Conservation (phyloP, 345 rosid species). For the Corchorus olitorius region DNA sequence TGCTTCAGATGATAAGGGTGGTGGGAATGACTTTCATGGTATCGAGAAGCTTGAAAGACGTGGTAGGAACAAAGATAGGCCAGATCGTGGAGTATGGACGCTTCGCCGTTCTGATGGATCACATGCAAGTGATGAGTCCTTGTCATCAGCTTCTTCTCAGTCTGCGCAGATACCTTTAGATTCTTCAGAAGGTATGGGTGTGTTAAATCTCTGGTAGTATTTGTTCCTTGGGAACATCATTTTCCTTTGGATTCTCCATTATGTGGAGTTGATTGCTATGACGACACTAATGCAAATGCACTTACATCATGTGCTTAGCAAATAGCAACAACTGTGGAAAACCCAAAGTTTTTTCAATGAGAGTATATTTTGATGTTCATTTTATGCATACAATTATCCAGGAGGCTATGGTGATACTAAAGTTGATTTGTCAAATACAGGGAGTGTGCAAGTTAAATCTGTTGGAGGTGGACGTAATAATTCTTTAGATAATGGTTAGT, state of each 20-base stretch:
- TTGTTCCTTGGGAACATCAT: slow-evolving; percentile 2
- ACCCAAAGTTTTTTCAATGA: neutral
- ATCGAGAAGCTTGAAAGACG: slow-evolving; percentile 57
- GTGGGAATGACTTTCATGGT: slow-evolving; percentile 41
- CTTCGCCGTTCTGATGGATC: slow-evolving; percentile 63
- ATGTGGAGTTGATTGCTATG: neutral
- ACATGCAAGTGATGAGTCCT: slow-evolving; percentile 58
- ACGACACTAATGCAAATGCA: neutral
- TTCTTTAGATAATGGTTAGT: slow-evolving; percentile 48
- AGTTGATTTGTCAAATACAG: slow-evolving; percentile 31
- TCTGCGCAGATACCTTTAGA: slow-evolving; percentile 31
- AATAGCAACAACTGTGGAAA: neutral
- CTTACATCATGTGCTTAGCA: neutral
- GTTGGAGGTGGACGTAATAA: slow-evolving; percentile 34
- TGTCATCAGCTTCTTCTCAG: slow-evolving; percentile 40
- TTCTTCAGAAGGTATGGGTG: slow-evolving; percentile 35
- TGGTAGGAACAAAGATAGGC: slow-evolving; percentile 57
- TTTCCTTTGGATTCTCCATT: neutral
- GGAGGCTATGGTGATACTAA: slow-evolving; percentile 36
- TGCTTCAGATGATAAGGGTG: slow-evolving; percentile 44
- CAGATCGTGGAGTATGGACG: slow-evolving; percentile 68
- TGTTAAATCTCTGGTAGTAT: neutral
- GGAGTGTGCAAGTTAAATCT: slow-evolving; percentile 34
- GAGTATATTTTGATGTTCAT: neutral
- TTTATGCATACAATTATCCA: slow-evolving; percentile 18